phyloP scores from a whole-genome alignment of 2,329 filamentous ascomycete species.

The Penicillium hesseltinei region DNA sequence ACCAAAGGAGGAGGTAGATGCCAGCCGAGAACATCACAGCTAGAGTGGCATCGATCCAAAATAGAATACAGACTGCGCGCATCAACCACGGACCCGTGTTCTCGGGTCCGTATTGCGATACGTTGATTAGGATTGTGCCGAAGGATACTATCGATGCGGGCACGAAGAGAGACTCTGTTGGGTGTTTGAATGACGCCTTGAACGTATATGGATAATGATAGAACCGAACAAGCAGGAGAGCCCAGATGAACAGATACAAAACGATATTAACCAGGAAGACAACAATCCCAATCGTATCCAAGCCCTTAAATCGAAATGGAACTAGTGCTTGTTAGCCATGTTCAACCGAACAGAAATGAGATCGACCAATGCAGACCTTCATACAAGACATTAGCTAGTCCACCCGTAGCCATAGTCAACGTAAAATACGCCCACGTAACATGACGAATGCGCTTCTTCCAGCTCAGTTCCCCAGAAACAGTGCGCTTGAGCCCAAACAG shows the following conservation, averaged over 20 bases:
- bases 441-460: conserved; percentile 58
- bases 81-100: conserved; percentile 62
- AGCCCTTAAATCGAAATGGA: conserved; percentile 55
- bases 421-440: conserved; percentile 80
- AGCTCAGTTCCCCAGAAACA: conserved; percentile 37
- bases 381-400: conserved; percentile 60
- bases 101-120: conserved; percentile 71
- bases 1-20: conserved; percentile 73
- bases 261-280: conserved; percentile 64
- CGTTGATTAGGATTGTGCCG: conserved; percentile 74
- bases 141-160: conserved; percentile 67
- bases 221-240: conserved; percentile 67
- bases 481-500: conserved; percentile 16
- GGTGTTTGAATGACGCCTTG: conserved; percentile 68
- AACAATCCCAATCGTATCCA: conserved; percentile 58
- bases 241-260: conserved; percentile 63
- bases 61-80: conserved; percentile 62
- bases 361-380: conserved; percentile 45
- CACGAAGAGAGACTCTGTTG: conserved; percentile 74
- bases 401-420: conserved; percentile 62
- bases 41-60: conserved; percentile 70
- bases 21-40: conserved; percentile 66
- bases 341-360: background rate
- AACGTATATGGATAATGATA: conserved; percentile 68
- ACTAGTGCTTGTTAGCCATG: conserved; percentile 34